Conservation (phyloP, 139 green algal genomes). For the Micromonas pusilla region DNA sequence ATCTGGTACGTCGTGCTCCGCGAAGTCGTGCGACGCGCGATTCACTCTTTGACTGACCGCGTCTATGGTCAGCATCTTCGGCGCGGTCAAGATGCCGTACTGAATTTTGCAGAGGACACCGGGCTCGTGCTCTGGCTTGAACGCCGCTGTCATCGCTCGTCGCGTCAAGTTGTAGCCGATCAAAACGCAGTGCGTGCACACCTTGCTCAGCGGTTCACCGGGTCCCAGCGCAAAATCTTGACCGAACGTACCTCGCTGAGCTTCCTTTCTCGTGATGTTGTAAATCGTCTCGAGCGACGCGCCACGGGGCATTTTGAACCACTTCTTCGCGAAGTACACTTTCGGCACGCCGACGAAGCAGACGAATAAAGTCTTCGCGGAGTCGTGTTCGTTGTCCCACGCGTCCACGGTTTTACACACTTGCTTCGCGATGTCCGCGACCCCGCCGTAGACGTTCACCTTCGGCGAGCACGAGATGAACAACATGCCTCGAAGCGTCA, state of each 20-base stretch:
- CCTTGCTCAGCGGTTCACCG: not conserved
- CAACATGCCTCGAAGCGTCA: conserved; percentile 7
- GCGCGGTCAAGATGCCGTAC: conserved; percentile 1
- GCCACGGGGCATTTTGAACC: not conserved
- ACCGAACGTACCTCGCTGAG: not conserved
- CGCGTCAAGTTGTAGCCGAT: conserved; percentile 11
- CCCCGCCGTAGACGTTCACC: not conserved
- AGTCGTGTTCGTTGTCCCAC: not conserved
- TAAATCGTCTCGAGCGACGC: not conserved
- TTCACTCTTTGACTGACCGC: conserved; percentile 11
- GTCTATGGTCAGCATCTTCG: not conserved
- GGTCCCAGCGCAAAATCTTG: not conserved
- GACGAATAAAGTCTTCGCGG: not conserved
- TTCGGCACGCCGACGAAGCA: not conserved
- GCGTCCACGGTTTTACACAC: not conserved
- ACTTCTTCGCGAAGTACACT: not conserved
- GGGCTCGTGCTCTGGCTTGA: not conserved
- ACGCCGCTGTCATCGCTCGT: conserved; percentile 14
- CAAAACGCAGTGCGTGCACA: conserved; percentile 6
- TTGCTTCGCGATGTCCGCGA: not conserved
- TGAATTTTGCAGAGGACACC: conserved; percentile 17
- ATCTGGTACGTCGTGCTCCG: not conserved
- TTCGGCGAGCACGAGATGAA: not conserved
- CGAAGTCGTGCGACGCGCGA: not conserved
- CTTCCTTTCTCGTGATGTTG: not conserved